Base-by-base conservation (phyloP, 2,329 filamentous ascomycete genomes). In the Ophiocordyceps robertsii region DNA sequence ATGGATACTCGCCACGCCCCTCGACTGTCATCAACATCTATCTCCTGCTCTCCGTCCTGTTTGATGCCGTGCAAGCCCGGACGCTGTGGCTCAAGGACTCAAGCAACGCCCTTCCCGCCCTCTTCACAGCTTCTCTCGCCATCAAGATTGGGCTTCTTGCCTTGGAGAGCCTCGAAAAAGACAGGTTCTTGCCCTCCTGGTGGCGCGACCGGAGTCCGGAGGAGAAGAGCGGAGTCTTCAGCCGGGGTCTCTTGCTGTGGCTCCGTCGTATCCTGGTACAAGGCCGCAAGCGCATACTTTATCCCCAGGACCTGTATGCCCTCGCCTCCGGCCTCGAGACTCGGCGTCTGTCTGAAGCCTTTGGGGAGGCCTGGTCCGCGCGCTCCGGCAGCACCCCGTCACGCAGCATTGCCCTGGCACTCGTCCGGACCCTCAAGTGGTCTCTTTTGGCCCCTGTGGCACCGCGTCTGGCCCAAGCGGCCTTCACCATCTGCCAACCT, bases 21-120 rank as follows among this genome's bases (percentile, higher is more conserved):
- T 47, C 46, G 16, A 42, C 32, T 3, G 39, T 43, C 6, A n/a
- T 48, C 24, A 39, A 43, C 27, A 17, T 43, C 4, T 46, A 44
- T 27, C 37, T 46, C 3, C 24, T 44, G 2, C 41, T 44, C 6
- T 37, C 44, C n/a, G 10, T 36, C 24, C 31, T 48, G 8, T 43
- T 46, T 16, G 42, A 46, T 35, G 38, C 37, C 7, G 40, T 37
- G 3, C 38, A 40, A 3, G 30, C 44, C 10, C 42, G 46, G 14
- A 46, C 46, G 5, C 40, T 46, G 4, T 46, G 44, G 42, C 24
- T 46, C 14, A 11, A 13, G 8, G 7, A 17, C 13, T 29, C 24
- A 29, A 37, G 19, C 17, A 21, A 29, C 16, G 40, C 42, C 17
- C 31, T 46, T 11, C 30, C 40, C 12, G 16, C 33, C 21, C 16